Evolutionary conservation across 805 yeast genomes (phyloP), one percentile per base, ranked within the genome.

Genomic region (Yamadazyma laniorum): DNA sequence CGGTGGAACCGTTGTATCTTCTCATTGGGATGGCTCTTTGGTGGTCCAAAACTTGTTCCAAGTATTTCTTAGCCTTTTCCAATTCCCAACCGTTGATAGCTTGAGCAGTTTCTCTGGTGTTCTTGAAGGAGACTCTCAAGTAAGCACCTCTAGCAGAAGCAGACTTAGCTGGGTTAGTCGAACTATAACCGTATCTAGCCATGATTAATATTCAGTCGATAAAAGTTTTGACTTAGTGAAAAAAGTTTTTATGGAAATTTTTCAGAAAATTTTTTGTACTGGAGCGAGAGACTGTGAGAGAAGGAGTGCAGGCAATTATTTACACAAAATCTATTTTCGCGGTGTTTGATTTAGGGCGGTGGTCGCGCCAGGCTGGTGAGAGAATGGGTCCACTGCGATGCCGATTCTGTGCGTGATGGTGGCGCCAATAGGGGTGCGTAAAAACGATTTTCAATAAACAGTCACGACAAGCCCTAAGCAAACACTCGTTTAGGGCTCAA

Each of bases 1-100:
- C 99, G 64, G 87, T 90, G 61, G 96, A 86, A 57, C 85, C 80
- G 80, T 85, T 85, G 79, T 79, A 91, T 81, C 96, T 82, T 82
- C 99, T 86, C 93, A 93, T 88, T 70, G 99, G 99, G 62, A 93
- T 87, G 65, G 98, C 99, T 83, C 98, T 91, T 79, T 93, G 80
- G 81, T 93, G 96, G 74, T 90, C 95, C 70, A 85, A 74, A 57
- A 93, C 99, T 75, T 88, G 96, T 59, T 82, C 86, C 67, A 93
- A 85, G 87, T 93, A 93, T 67, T 79, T 75, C 72, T 89, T 88
- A 65, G 99, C 99, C 75, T 75, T 90, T 75, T 85, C 82, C 70
- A 91, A 80, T 73, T 87, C 85, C 99, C 98, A 93, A 60, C 99
- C 99, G 73, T 78, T 81, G 75, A 93, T 82, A 72, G 99, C 96